phyloP scores from a whole-genome alignment of 352 stramenopile species.

The Phytophthora podocarpi region DNA sequence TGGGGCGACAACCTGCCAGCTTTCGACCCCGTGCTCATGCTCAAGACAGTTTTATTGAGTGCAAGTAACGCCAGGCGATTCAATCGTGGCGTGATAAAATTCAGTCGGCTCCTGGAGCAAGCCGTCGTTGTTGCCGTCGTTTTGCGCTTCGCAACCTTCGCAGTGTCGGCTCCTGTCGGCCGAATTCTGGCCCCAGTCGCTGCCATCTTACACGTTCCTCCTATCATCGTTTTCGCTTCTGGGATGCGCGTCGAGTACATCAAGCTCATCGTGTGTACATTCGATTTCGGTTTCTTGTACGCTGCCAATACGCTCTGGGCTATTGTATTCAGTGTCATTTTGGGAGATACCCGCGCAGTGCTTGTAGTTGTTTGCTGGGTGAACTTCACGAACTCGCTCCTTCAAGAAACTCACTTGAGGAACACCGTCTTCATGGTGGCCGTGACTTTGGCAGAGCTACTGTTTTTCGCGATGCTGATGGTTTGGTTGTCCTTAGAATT shows the following conservation, averaged over 20 bases:
- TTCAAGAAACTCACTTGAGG: conserved; percentile 21
- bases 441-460: background rate
- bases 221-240: conserved; percentile 5
- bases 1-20: conserved; percentile 6
- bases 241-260: conserved; percentile 18
- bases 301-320: conserved; percentile 16
- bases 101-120: conserved; percentile 2
- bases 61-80: no score
- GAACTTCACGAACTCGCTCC: conserved; percentile 11
- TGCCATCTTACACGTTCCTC: conserved; percentile 12
- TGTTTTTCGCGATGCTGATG: conserved; percentile 15
- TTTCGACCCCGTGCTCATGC: conserved; percentile 8
- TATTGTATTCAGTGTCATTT: background rate
- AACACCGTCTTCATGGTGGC: conserved; percentile 8
- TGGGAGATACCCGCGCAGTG: conserved; percentile 8
- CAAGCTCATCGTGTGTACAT: conserved; percentile 17
- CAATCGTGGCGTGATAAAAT: conserved; percentile 18
- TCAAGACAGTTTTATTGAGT: conserved; percentile 18
- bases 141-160: conserved; percentile 14
- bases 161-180: background rate
- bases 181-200: conserved; percentile 13
- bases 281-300: conserved; percentile 27
- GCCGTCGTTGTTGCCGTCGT: background rate
- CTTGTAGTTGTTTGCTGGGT: conserved; percentile 10
- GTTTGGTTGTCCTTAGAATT: background rate